Conservation (phyloP, 2,329 filamentous ascomycete species). For the Trichoderma oligosporum region DNA sequence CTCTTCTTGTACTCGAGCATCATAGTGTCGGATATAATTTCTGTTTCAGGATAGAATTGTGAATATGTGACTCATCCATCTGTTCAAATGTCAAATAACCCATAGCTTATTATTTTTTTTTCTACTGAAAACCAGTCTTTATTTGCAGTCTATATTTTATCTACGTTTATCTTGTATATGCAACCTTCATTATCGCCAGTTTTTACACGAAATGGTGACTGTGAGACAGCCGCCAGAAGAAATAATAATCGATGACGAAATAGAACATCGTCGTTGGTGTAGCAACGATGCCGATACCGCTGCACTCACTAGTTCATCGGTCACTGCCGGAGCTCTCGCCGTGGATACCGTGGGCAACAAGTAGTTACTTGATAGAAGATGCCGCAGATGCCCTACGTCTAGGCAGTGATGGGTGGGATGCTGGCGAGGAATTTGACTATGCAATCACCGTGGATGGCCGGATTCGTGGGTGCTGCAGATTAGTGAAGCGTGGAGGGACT, state of each 20-base stretch:
- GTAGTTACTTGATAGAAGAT: constrained; percentile 18
- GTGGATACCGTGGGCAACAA: constrained; percentile 24
- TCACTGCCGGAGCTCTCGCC: constrained; percentile 20
- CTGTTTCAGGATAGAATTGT: background rate
- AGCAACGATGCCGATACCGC: constrained; percentile 6
- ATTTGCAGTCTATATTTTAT: no score
- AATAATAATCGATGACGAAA: constrained; percentile 19
- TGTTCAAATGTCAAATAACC: no score
- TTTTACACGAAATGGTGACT: no score
- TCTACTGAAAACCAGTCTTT: no score
- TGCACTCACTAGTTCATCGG: constrained; percentile 15
- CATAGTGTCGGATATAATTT: background rate
- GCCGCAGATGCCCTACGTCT: constrained; percentile 17
- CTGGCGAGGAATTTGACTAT: constrained; percentile 19
- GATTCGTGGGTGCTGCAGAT: constrained; percentile 19
- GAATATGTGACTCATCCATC: no score
- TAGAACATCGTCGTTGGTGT: constrained; percentile 22
- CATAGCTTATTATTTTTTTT: no score
- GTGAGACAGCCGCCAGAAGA: constrained; percentile 17
- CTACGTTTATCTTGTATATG: no score
- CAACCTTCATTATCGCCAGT: no score
- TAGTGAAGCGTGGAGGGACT: constrained; percentile 11
- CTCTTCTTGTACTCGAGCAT: no score
- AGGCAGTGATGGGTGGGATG: constrained; percentile 16
- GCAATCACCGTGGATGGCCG: constrained; percentile 18